These are phyloP conservation scores for Talaromyces albobiverticillius DNA, from an alignment of 2,329 filamentous ascomycete genomes.

Conservation along the genomic window DNA sequence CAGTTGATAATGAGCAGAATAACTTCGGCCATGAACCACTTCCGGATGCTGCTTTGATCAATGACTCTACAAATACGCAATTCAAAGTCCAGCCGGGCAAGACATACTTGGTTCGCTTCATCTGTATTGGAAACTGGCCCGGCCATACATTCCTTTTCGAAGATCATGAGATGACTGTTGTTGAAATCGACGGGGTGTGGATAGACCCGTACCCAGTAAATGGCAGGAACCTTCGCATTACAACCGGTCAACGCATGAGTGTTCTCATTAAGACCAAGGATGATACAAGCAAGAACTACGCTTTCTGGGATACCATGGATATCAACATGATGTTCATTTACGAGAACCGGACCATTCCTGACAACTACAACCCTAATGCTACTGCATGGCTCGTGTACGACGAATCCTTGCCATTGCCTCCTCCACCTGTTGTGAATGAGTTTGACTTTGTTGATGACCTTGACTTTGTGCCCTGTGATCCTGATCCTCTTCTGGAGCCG, in stretches of 20 bases:
- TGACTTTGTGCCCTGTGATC: constrained; percentile 23
- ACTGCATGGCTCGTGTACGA: constrained; percentile 53
- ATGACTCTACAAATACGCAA: constrained; percentile 63
- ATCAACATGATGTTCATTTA: constrained; percentile 47
- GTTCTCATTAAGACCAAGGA: constrained; percentile 60
- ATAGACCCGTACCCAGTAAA: constrained; percentile 38
- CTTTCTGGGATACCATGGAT: constrained; percentile 69
- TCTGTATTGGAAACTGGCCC: constrained; percentile 70
- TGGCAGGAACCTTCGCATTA: constrained; percentile 63
- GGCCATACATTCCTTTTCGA: constrained; percentile 50
- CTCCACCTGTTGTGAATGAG: constrained; percentile 55
- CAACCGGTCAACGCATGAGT: constrained; percentile 63
- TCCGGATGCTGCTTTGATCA: constrained; percentile 66
- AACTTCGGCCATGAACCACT: constrained; percentile 60
- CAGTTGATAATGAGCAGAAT: constrained; percentile 42
- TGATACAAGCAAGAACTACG: constrained; percentile 61
- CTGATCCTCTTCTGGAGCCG: constrained; percentile 24
- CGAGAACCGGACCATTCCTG: constrained; percentile 50
- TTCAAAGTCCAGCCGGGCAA: constrained; percentile 63
- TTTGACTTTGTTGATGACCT: constrained; percentile 70
- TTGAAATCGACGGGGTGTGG: constrained; percentile 37
- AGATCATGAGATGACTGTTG: constrained; percentile 37
- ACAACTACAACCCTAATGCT: constrained; percentile 60
- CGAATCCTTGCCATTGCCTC: constrained; percentile 42
- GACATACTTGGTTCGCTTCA: constrained; percentile 69